Evolutionary conservation across 1,284 basidiomycete species (phyloP).

Genomic region (Amanita bisporigera): DNA sequence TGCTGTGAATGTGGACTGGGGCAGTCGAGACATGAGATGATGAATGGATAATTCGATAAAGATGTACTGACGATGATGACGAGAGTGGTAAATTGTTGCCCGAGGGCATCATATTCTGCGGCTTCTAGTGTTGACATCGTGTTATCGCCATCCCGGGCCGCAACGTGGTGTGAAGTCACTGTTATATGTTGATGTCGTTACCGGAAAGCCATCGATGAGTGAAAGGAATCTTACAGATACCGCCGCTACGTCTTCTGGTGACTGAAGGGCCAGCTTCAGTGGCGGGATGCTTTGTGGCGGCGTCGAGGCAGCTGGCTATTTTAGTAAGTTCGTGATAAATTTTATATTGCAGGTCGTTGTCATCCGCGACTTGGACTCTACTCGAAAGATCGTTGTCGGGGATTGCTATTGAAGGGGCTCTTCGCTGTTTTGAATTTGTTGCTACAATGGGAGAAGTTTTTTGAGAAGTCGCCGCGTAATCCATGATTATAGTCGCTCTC

Average conservation of each 20-base stretch:
- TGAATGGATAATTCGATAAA: neutral
- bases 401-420: neutral
- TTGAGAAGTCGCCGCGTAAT: neutral
- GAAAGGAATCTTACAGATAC: neutral
- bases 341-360: neutral
- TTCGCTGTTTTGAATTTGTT: neutral
- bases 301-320: neutral
- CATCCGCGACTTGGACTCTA: neutral
- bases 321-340: neutral
- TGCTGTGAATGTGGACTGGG: conserved; percentile 38
- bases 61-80: conserved; percentile 32
- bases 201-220: neutral
- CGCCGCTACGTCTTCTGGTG: neutral
- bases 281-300: neutral
- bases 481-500: neutral
- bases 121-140: neutral
- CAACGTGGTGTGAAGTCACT: neutral
- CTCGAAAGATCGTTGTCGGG: neutral
- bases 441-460: neutral
- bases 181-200: neutral
- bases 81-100: conserved; percentile 31
- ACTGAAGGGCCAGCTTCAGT: neutral
- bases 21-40: neutral
- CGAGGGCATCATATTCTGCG: conserved; percentile 18
- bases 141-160: neutral